Percentiles rank a stretch among this genome's conserved stretches.
These are phyloP conservation scores for Taphrina communis DNA, from an alignment of 1,139 yeast species.

Conservation along the genomic window DNA sequence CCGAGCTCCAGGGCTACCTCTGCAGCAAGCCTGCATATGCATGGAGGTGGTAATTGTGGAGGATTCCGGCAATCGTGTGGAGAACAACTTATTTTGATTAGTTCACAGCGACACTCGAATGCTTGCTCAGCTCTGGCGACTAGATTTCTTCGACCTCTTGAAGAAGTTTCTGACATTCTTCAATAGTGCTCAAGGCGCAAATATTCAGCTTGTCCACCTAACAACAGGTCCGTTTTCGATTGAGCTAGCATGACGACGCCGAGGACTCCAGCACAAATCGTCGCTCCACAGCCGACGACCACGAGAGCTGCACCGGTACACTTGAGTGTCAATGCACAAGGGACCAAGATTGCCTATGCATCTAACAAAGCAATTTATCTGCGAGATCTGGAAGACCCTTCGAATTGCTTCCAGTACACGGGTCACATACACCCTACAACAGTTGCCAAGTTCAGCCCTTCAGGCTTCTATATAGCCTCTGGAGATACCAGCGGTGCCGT, in stretches of 20 bases:
- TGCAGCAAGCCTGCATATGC: too few species aligned
- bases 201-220: not conserved
- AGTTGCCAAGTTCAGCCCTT: constrained; percentile 84
- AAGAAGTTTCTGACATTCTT: too few species aligned
- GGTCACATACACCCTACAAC: constrained; percentile 75
- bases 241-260: not conserved
- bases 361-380: constrained; percentile 80
- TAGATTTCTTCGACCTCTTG: too few species aligned
- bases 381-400: constrained; percentile 65
- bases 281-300: constrained; percentile 62
- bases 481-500: constrained; percentile 80
- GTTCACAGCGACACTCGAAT: too few species aligned
- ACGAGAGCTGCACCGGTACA: constrained; percentile 71
- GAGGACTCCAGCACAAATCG: constrained; percentile 11
- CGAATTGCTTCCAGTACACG: constrained; percentile 65
- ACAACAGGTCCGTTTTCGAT: not conserved
- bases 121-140: too few species aligned
- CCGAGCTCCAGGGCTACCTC: too few species aligned
- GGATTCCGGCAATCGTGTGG: too few species aligned
- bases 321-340: constrained; percentile 70
- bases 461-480: constrained; percentile 87
- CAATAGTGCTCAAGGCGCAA: too few species aligned
- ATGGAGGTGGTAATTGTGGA: too few species aligned
- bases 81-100: too few species aligned
- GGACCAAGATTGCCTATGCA: constrained; percentile 77